Base-by-base conservation (phyloP, 164 flowering plant species). In the Vitis labrusca region DNA sequence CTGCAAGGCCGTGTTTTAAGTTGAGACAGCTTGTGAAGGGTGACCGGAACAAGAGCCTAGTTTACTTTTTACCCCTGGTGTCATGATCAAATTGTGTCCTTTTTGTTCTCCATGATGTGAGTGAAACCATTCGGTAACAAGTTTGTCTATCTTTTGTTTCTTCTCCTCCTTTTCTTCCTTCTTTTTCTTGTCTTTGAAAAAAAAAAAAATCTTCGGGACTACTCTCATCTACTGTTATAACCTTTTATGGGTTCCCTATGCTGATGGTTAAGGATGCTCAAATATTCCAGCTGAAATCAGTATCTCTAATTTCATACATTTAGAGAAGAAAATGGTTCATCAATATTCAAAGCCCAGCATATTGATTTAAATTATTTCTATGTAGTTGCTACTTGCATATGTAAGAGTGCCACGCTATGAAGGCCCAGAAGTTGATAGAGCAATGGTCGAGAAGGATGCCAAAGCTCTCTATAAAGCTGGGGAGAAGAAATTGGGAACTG, bases 361-460 rank as follows among this genome's bases (percentile, higher is more conserved):
- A 16, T 16, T 60, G 66, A 62, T 65, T 54, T 57, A 59, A 13
- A 44, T 19, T 50, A 11, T 8, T 63, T 23, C 72, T 52, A 27
- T 82, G 68, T 60, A 91, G 98, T 63, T 93, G 73, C 72, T 93
- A 81, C 89, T 93, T 59, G 88, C 88, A 50, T 86, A 80, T 66
- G 60, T 88, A n/a, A 75, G 62, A 15, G 78, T 61, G 17, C 60
- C 76, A 48, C 85, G 96, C 1, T 86, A 91, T 65, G 96, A 91
- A 85, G 96, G 98, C 52, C 85, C 78, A 13, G 93, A 93, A 74
- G 59, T 81, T 66, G 97, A 93, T 75, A 71, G 71, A 53, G 54
- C 16, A 37, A 55, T 81, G 74, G 89, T 73, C 30, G 91, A 89
- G 67, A 71, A 71, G 19, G 96, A 93, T 85, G 94, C 91, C 29